Evolutionary conservation across 495 filamentous ascomycete species (phyloP).

Genomic region (Neurospora sp.): DNA sequence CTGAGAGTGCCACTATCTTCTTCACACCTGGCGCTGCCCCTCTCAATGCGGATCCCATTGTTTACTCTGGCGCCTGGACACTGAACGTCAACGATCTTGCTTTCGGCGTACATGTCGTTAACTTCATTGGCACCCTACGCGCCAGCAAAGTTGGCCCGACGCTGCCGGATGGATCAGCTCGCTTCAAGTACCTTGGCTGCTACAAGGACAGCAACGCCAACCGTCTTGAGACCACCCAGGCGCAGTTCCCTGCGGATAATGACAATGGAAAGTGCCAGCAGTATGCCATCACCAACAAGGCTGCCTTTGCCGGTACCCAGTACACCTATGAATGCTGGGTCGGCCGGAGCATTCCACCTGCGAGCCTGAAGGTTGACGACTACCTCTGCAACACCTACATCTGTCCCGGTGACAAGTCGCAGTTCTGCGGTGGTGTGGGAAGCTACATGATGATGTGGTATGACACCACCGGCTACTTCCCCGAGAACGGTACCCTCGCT

Average conservation of each 20-base stretch:
- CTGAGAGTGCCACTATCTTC: constrained; percentile 16
- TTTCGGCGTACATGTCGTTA: constrained; percentile 25
- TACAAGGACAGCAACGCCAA: constrained; percentile 21
- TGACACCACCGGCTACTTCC: constrained; percentile 5
- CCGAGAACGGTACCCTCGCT: constrained; percentile 3
- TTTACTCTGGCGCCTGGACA: constrained; percentile 25
- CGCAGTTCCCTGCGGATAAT: constrained; percentile 10
- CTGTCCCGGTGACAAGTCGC: constrained; percentile 22
- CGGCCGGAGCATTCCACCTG: constrained; percentile 23
- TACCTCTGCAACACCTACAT: constrained; percentile 23
- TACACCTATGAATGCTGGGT: constrained; percentile 22
- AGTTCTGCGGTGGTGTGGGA: constrained; percentile 28
- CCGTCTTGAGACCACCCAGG: constrained; percentile 19
- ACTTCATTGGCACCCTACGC: constrained; percentile 21
- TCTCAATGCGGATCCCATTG: constrained; percentile 13
- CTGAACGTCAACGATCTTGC: constrained; percentile 32
- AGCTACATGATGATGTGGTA: constrained; percentile 11
- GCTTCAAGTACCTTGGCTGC: constrained; percentile 30
- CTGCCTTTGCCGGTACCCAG: constrained; percentile 26
- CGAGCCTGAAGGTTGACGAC: constrained; percentile 8
- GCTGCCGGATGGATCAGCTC: constrained; percentile 12
- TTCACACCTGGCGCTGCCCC: constrained; percentile 17
- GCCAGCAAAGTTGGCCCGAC: constrained; percentile 20
- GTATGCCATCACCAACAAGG: constrained; percentile 15
- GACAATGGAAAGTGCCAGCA: constrained; percentile 29